A percentile compares a stretch with the other conserved stretches of the same genome.
phyloP scores from a whole-genome alignment of 2,329 filamentous ascomycete species.

The Cyclaneusma minus region DNA sequence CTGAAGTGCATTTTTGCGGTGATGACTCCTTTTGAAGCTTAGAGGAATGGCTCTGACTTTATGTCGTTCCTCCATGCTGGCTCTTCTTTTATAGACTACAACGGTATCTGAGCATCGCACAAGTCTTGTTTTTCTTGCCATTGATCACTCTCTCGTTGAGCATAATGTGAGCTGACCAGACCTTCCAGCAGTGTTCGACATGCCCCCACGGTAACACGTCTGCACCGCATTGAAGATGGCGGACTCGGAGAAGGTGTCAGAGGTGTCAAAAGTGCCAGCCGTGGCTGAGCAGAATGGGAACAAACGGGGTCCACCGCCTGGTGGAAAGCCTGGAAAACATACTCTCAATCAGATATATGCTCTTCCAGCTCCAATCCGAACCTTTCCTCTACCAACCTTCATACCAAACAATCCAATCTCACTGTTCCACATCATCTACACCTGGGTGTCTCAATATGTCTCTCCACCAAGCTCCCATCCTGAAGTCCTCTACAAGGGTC shows the following conservation, averaged over 20 bases:
- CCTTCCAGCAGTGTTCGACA: slow-evolving; percentile 6
- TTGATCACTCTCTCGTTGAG: slow-evolving; percentile 2
- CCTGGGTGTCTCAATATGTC: slow-evolving; percentile 61
- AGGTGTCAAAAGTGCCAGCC: slow-evolving; percentile 2
- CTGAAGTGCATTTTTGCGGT: slow-evolving; percentile 27
- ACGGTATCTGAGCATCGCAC: slow-evolving; percentile 75
- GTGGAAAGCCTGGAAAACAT: slow-evolving; percentile 18
- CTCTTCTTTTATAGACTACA: slow-evolving; percentile 68
- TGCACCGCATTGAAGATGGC: slow-evolving; percentile 3
- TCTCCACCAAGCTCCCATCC: slow-evolving; percentile 48
- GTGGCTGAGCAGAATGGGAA: slow-evolving; percentile 8
- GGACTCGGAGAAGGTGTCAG: slow-evolving; percentile 3
- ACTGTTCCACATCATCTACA: slow-evolving; percentile 62
- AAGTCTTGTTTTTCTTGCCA: slow-evolving; percentile 1
- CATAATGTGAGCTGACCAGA: slow-evolving; percentile 1
- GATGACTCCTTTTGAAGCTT: slow-evolving; percentile 48
- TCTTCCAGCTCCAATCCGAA: slow-evolving; percentile 63
- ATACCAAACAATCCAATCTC: slow-evolving; percentile 89
- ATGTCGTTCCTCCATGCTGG: slow-evolving; percentile 46
- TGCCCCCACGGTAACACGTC: slow-evolving; percentile 11
- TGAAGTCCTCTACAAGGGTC: slow-evolving; percentile 48
- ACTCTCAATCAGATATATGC: slow-evolving; percentile 61
- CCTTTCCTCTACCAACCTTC: slow-evolving; percentile 73
- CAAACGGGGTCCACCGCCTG: slow-evolving; percentile 9
- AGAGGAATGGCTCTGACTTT: slow-evolving; percentile 29